Evolutionary conservation across 495 filamentous ascomycete genomes (phyloP).

Genomic region (Tetracladium marchalianum): DNA sequence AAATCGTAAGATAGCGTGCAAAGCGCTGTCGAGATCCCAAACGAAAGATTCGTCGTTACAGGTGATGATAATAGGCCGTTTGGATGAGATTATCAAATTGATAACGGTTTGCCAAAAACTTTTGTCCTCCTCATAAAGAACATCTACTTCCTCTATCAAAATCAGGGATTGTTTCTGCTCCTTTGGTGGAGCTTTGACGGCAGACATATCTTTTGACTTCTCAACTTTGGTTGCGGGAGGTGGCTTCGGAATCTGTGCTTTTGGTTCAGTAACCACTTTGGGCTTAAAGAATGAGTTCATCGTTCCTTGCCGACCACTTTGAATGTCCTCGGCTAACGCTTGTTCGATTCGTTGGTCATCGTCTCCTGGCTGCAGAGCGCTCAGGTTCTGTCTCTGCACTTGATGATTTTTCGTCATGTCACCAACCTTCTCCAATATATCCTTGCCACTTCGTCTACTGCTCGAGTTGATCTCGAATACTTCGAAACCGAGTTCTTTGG

Average conservation of each 20-base stretch:
- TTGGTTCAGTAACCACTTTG: constrained; percentile 17
- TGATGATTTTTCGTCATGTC: constrained; percentile 96
- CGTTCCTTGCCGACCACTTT: constrained; percentile 61
- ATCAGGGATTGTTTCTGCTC: constrained; percentile 90
- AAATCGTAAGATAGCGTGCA: constrained; percentile 86
- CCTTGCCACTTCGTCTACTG: constrained; percentile 74
- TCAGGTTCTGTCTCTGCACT: constrained; percentile 45
- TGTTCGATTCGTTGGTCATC: constrained; percentile 32
- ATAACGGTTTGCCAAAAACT: constrained; percentile 85
- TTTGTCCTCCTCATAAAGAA: constrained; percentile 90
- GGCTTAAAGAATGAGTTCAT: constrained; percentile 73
- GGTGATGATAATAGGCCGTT: constrained; percentile 86
- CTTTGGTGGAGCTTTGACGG: constrained; percentile 22
- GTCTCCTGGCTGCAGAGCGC: neutral
- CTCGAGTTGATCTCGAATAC: constrained; percentile 91
- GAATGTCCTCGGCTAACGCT: constrained; percentile 45
- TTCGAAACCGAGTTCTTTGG: constrained; percentile 88
- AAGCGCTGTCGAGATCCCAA: constrained; percentile 54
- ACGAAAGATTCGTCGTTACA: constrained; percentile 81
- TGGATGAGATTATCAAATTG: constrained; percentile 69
- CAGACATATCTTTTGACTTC: neutral
- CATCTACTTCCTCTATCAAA: constrained; percentile 86
- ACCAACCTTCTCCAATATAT: constrained; percentile 83
- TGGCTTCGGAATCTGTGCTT: constrained; percentile 12
- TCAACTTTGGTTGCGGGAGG: neutral